Evolutionary conservation across 176 grass and related monocot species (phyloP).

Genomic region (Triticum urartu): DNA sequence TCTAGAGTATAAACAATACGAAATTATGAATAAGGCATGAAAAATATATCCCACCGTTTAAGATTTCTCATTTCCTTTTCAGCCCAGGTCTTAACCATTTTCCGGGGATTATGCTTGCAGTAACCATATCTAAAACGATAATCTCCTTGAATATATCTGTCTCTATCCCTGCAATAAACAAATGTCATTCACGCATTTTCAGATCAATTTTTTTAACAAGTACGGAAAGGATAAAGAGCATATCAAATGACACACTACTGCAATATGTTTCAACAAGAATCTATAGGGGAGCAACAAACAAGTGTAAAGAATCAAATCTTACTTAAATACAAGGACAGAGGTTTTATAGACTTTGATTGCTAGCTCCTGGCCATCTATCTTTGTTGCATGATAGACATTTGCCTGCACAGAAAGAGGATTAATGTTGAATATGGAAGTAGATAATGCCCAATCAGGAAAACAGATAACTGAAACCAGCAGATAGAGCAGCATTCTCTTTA

Average conservation of each 20-base stretch:
- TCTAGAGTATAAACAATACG: background rate
- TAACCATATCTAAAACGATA: constrained; percentile 99
- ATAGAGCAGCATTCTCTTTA: too few relatives aligned
- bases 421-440: too few relatives aligned
- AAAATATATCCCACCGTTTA: constrained; percentile 44
- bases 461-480: background rate
- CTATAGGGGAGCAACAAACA: background rate
- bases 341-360: constrained; percentile 99
- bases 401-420: constrained; percentile 43
- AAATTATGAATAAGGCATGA: background rate
- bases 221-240: too few relatives aligned
- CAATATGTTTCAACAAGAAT: too few relatives aligned
- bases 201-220: too few relatives aligned
- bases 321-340: constrained; percentile 99
- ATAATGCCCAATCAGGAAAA: too few relatives aligned
- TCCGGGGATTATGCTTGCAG: constrained; percentile 96
- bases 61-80: constrained; percentile 98
- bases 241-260: too few relatives aligned
- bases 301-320: constrained; percentile 28
- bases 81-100: constrained; percentile 99
- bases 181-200: too few relatives aligned
- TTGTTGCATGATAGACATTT: constrained; percentile 99
- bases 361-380: constrained; percentile 73
- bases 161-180: constrained; percentile 77
- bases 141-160: constrained; percentile 94